phyloP scores from a whole-genome alignment of 352 stramenopile species.

The Phytophthora sojae region DNA sequence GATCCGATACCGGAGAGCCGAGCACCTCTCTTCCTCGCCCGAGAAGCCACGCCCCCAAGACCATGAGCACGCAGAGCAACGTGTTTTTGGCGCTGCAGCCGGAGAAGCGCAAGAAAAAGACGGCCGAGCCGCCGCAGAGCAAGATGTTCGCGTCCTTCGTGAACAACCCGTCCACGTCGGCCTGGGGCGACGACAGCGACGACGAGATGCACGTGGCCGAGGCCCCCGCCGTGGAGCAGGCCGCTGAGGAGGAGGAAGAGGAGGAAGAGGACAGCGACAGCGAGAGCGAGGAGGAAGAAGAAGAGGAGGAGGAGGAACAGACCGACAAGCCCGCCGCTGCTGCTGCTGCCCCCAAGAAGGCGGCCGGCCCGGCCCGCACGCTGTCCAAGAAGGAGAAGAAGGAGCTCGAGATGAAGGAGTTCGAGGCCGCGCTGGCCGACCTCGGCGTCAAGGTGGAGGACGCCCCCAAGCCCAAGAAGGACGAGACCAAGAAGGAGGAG shows the following conservation, averaged over 20 bases:
- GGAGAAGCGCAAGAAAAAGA: conserved; percentile 78
- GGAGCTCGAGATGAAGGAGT: conserved; percentile 78
- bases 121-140: conserved; percentile 46
- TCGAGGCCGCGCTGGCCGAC: conserved; percentile 69
- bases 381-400: conserved; percentile 89
- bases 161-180: conserved; percentile 67
- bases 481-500: conserved; percentile 48
- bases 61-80: conserved; percentile 46
- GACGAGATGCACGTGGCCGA: conserved; percentile 66
- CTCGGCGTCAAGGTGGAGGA: conserved; percentile 60
- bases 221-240: conserved; percentile 45
- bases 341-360: conserved; percentile 43
- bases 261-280: conserved; percentile 60
- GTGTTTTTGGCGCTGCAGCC: conserved; percentile 58
- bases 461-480: conserved; percentile 1
- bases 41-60: not conserved
- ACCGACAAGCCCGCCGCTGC: conserved; percentile 19
- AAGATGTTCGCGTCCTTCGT: conserved; percentile 80
- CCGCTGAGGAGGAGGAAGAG: conserved; percentile 48
- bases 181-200: conserved; percentile 76
- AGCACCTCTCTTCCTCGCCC: not conserved
- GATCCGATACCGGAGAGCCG: too few relatives aligned
- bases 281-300: conserved; percentile 46
- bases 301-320: conserved; percentile 63
- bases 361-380: conserved; percentile 39